These are phyloP conservation scores for Piper longum DNA, from an alignment of 164 flowering plant species.

Conservation along the genomic window DNA sequence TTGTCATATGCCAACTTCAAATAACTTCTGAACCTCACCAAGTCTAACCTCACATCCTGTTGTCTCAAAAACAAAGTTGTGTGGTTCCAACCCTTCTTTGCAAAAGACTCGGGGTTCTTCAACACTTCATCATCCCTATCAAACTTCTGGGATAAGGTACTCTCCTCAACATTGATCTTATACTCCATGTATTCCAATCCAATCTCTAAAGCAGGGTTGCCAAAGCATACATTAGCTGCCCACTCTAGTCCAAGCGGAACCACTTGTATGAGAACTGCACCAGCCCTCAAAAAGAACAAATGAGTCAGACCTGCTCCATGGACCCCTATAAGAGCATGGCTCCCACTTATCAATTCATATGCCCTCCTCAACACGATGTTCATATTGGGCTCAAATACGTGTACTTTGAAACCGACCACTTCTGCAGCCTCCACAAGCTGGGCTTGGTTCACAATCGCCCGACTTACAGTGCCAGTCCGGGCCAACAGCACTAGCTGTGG, in stretches of 20 bases:
- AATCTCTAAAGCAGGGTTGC: conserved; percentile 16
- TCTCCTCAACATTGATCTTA: conserved; percentile 23
- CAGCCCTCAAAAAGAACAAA: conserved; percentile 21
- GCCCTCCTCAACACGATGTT: conserved; percentile 17
- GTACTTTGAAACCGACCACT: conserved; percentile 36
- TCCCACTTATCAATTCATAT: conserved; percentile 20
- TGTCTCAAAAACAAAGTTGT: conserved; percentile 27
- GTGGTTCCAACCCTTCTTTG: conserved; percentile 13
- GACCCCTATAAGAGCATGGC: conserved; percentile 40
- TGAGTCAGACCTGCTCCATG: conserved; percentile 43
- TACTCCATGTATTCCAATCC: conserved; percentile 29
- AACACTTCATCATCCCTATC: conserved; percentile 24
- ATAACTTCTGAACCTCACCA: not conserved
- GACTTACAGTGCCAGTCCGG: conserved; percentile 16
- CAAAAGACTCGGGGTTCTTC: conserved; percentile 19
- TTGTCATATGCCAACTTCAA: conserved; percentile 1
- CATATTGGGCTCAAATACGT: conserved; percentile 18
- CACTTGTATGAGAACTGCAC: conserved; percentile 25
- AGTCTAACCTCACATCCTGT: conserved; percentile 36
- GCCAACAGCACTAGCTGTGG: conserved; percentile 28
- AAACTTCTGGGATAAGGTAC: conserved; percentile 32
- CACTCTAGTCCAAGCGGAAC: conserved; percentile 28
- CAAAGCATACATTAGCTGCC: conserved; percentile 21
- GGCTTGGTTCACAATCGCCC: conserved; percentile 23
- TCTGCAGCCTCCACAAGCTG: conserved; percentile 15